Evolutionary conservation across 176 grass and related monocot species (phyloP).

Genomic region (Thalia dealbata): DNA sequence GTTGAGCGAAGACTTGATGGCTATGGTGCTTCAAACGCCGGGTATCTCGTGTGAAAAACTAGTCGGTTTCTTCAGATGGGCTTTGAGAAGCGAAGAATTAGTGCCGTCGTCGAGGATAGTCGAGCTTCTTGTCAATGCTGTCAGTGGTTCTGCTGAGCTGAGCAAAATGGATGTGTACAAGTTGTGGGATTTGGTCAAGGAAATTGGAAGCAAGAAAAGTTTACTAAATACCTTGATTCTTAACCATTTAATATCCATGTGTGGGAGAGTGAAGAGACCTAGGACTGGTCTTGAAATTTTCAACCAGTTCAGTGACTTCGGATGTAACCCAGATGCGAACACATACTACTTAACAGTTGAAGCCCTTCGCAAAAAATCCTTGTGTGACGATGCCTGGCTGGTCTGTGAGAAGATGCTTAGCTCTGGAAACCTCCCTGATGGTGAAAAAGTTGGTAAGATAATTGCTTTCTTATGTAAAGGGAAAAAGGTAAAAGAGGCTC

Average conservation of each 20-base stretch:
- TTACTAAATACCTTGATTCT: slow-evolving; percentile 38
- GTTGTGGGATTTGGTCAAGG: slow-evolving; percentile 85
- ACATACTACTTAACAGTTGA: slow-evolving; percentile 72
- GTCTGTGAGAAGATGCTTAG: slow-evolving; percentile 71
- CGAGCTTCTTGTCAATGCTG: slow-evolving; percentile 39
- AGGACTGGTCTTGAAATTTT: slow-evolving; percentile 67
- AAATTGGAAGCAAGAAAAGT: slow-evolving; percentile 46
- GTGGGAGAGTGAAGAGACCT: slow-evolving; percentile 62
- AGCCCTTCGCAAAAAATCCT: slow-evolving; percentile 53
- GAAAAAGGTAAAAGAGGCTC: slow-evolving; percentile 53
- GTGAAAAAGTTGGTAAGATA: slow-evolving; percentile 44
- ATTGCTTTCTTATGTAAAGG: slow-evolving; percentile 50
- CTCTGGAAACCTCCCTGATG: slow-evolving; percentile 63
- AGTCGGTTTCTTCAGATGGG: slow-evolving; percentile 44
- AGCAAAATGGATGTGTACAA: slow-evolving; percentile 52
- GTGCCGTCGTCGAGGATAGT: slow-evolving; percentile 40
- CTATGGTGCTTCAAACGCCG: slow-evolving; percentile 41
- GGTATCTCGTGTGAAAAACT: slow-evolving; percentile 44
- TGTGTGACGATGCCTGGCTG: slow-evolving; percentile 41
- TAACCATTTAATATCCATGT: slow-evolving; percentile 55
- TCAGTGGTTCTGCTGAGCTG: slow-evolving; percentile 31
- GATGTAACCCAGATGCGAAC: slow-evolving; percentile 41
- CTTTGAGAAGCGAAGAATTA: slow-evolving; percentile 33
- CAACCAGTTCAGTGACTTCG: slow-evolving; percentile 58
- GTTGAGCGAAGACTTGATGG: slow-evolving; percentile 54